These are phyloP conservation scores for Eucalyptus dawsonii DNA, from an alignment of 345 rosid genomes.

Conservation along the genomic window DNA sequence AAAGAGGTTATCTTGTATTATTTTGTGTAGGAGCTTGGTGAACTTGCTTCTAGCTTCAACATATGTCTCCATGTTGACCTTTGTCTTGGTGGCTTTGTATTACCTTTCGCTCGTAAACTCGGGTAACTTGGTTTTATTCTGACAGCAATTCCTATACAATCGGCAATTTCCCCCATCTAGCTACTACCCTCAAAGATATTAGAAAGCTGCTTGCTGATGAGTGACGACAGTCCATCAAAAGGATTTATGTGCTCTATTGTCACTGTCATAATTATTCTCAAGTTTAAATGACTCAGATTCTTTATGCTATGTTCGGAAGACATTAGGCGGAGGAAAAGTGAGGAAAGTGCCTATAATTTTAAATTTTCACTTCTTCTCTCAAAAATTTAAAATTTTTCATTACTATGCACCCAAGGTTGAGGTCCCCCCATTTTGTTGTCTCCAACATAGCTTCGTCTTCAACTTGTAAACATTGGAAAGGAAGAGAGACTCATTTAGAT, in stretches of 20 bases:
- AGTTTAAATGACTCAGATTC: not conserved
- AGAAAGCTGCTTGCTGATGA: not conserved
- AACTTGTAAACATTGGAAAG: not conserved
- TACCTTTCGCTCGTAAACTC: conserved; percentile 88
- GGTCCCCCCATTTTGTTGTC: not conserved
- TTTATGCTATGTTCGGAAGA: not conserved
- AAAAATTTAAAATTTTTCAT: not conserved
- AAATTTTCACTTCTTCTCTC: not conserved
- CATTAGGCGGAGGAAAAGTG: not conserved
- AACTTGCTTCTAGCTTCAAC: conserved; percentile 60
- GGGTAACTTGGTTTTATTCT: conserved; percentile 31
- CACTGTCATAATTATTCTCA: not conserved
- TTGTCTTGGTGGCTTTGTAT: conserved; percentile 97
- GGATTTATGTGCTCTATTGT: not conserved
- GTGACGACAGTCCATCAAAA: not conserved
- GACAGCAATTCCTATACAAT: not conserved
- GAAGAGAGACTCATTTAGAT: not conserved
- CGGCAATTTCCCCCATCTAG: not conserved
- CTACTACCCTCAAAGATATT: not conserved
- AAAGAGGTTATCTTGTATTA: not conserved
- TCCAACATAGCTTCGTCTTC: not conserved
- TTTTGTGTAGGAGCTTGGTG: conserved; percentile 73
- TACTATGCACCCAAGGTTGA: not conserved
- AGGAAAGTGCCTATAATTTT: not conserved
- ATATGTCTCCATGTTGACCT: conserved; percentile 95